A percentile compares a stretch with the other conserved stretches of the same genome.
phyloP scores from a whole-genome alignment of 2,329 filamentous ascomycete species.

The Pseudofabraea citricarpa region DNA sequence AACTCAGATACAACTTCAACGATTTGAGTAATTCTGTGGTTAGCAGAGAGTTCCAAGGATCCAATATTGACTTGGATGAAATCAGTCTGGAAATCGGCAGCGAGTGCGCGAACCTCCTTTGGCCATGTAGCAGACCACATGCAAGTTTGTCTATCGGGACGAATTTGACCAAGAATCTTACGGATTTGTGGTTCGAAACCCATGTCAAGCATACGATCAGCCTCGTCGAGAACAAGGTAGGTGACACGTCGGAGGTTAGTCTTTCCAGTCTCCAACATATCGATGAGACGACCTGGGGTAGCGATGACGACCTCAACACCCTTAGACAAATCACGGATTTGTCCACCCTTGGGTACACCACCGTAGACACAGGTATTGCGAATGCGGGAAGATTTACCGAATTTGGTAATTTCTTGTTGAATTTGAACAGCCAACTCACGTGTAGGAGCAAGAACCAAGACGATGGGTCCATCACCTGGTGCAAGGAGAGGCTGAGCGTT shows the following conservation, averaged over 20 bases:
- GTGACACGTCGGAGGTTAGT: conserved; percentile 97
- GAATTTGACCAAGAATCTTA: conserved; percentile 97
- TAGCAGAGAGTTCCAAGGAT: conserved; percentile 91
- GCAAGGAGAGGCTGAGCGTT: conserved; percentile 96
- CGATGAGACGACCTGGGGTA: conserved; percentile 94
- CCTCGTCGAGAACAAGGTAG: conserved; percentile 97
- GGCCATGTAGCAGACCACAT: conserved; percentile 99
- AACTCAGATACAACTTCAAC: conserved; percentile 95
- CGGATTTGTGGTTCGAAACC: conserved; percentile 99
- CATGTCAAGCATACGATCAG: conserved; percentile 99
- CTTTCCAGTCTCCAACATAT: conserved; percentile 97
- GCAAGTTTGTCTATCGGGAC: conserved; percentile 96
- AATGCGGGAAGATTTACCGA: conserved; percentile 95
- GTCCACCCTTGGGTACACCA: conserved; percentile 95
- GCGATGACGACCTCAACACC: conserved; percentile 99
- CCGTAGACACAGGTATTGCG: conserved; percentile 99
- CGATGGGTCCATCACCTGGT: conserved; percentile 92
- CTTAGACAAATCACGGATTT: conserved; percentile 90
- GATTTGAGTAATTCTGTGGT: conserved; percentile 96
- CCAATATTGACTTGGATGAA: conserved; percentile 99
- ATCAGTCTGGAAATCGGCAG: conserved; percentile 84
- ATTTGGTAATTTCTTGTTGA: conserved; percentile 97
- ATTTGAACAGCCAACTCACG: conserved; percentile 98
- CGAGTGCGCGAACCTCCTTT: conserved; percentile 93
- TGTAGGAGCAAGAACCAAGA: conserved; percentile 91